Base-by-base conservation (phyloP, 2,329 filamentous ascomycete species). In the Geosmithia putterillii region DNA sequence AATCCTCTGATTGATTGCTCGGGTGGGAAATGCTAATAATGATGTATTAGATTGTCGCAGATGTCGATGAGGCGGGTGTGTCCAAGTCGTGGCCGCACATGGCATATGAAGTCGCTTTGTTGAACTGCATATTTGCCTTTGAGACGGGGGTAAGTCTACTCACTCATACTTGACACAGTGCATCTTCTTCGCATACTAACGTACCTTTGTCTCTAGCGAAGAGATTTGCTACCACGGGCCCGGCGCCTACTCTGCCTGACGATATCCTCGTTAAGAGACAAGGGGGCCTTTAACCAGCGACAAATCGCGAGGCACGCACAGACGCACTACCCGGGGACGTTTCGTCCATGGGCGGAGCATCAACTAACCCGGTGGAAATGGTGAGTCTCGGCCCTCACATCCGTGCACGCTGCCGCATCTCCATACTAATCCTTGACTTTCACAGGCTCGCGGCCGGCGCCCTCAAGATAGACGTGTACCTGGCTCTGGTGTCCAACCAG, bases 121-220 rank as follows among this genome's bases (percentile, higher is more conserved):
- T 67, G 3, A 62, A 63, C 22, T 57, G 66, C 1, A 53, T 66
- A 2, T 67, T 67, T 43, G 60, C 58, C 1, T 55, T 67, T 9
- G 58, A 63, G 19, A 54, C 52, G 1, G 60, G 60, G 4, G 60
- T 63, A 43, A 9, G 58, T 45, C 17, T 32, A 8, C 28, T 3
- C 9, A 0, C 15, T 1, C 14, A n/a, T 22, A 9, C 10, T 32
- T 32, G 10, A 9, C 7, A 25, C 23, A 25, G 7, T 25, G 20
- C 15, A 39, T 14, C 10, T 2, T 3, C 1, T 40, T 4, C 12
- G 23, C 23, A 12, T 19, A 50, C 44, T 44, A 9, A 52, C 41
- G 34, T 3, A 15, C 2, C 7, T 4, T 12, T 32, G 28, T n/a
- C n/a, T n/a, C n/a, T 32, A 66, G 63, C 55, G 53, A 3, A 54